phyloP scores from a whole-genome alignment of 2,329 filamentous ascomycete genomes.

The Penicillium nordicum region DNA sequence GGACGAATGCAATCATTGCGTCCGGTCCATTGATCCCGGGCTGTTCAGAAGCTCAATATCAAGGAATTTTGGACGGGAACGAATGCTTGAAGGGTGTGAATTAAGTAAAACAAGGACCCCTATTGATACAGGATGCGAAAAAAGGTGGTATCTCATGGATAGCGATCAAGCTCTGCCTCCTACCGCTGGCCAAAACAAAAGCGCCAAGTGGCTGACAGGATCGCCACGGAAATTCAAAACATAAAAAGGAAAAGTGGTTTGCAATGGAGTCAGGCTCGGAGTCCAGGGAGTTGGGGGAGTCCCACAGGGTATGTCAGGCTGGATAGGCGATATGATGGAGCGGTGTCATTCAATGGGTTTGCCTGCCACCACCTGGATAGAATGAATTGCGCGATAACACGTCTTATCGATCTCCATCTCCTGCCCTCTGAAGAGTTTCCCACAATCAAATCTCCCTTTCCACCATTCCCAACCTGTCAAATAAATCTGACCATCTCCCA shows the following conservation, averaged over 20 bases:
- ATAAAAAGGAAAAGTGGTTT: background rate
- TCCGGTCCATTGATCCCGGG: background rate
- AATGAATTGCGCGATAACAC: background rate
- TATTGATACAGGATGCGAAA: conserved; percentile 24
- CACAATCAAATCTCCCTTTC: too few species aligned
- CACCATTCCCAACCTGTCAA: background rate
- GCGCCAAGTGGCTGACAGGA: conserved; percentile 5
- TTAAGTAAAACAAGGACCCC: conserved; percentile 17
- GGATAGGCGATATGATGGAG: background rate
- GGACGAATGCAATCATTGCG: background rate
- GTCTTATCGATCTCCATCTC: background rate
- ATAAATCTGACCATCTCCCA: background rate
- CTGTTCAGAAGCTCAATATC: background rate
- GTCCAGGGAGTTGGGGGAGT: background rate
- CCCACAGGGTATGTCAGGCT: background rate
- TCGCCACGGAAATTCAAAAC: conserved; percentile 13
- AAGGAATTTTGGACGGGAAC: too few species aligned
- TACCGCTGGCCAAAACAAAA: conserved; percentile 20
- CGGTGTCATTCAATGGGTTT: background rate
- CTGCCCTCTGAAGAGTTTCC: background rate
- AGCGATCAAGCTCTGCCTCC: conserved; percentile 15
- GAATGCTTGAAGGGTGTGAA: conserved; percentile 13
- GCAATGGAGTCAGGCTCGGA: too few species aligned
- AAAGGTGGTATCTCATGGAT: conserved; percentile 27
- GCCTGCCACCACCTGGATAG: background rate